Conservation (phyloP, 2,329 filamentous ascomycete species). For the Thyridium curvatum region DNA sequence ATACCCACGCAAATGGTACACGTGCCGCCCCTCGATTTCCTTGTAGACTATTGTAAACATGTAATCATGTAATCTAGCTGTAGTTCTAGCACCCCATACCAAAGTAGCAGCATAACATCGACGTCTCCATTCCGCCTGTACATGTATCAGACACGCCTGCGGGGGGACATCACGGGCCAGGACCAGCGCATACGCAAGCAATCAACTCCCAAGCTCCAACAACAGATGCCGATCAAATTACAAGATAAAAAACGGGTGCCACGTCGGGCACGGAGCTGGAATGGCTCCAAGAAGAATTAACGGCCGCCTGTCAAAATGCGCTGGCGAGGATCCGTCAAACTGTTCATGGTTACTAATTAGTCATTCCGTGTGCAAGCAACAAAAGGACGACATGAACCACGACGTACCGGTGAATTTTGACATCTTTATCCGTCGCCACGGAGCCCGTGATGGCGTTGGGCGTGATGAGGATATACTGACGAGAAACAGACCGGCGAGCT, state of each 20-base stretch:
- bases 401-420: constrained; percentile 68
- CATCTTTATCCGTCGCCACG: constrained; percentile 56
- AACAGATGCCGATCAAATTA: neutral
- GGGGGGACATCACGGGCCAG: too few relatives aligned
- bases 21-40: too few relatives aligned
- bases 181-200: too few relatives aligned
- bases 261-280: constrained; percentile 2
- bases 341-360: constrained; percentile 16
- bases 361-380: too few relatives aligned
- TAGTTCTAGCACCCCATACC: neutral
- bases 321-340: constrained; percentile 55
- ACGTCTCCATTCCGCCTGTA: too few relatives aligned
- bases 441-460: constrained; percentile 72
- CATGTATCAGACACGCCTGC: too few relatives aligned
- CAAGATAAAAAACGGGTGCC: constrained; percentile 3
- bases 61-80: too few relatives aligned
- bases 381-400: too few relatives aligned
- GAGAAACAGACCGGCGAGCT: constrained; percentile 77
- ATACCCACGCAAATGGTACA: too few relatives aligned
- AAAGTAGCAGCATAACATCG: neutral
- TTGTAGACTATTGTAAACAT: too few relatives aligned
- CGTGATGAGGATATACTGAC: constrained; percentile 94
- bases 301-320: constrained; percentile 28
- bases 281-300: constrained; percentile 4
- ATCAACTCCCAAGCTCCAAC: too few relatives aligned